phyloP scores from a whole-genome alignment of 2,329 filamentous ascomycete species.

The Arthroderma sp. region DNA sequence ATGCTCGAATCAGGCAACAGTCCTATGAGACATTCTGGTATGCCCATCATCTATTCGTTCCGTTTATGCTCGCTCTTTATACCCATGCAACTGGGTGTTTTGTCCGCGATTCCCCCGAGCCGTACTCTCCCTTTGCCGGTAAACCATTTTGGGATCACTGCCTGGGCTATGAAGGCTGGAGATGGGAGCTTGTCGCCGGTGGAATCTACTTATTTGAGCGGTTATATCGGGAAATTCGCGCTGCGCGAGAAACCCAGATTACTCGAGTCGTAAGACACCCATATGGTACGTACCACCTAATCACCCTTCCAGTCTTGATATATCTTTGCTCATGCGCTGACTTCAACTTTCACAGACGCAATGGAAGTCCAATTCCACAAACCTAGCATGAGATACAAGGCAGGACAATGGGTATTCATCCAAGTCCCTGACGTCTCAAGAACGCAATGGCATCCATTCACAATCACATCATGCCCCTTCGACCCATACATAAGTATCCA shows the following conservation, averaged over 20 bases:
- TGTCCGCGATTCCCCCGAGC: constrained; percentile 63
- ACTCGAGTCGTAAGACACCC: constrained; percentile 90
- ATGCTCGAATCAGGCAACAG: constrained; percentile 86
- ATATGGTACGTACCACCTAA: constrained; percentile 50
- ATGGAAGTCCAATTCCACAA: constrained; percentile 97
- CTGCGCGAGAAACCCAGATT: constrained; percentile 72
- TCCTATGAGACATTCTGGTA: constrained; percentile 99
- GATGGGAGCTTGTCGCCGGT: constrained; percentile 85
- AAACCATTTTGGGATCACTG: constrained; percentile 79
- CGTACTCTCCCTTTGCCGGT: constrained; percentile 74
- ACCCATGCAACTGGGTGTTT: constrained; percentile 95
- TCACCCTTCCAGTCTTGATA: not conserved
- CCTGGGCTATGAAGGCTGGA: constrained; percentile 89
- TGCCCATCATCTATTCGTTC: constrained; percentile 95
- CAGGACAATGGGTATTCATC: constrained; percentile 94
- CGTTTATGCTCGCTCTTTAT: constrained; percentile 85
- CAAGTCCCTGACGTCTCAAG: constrained; percentile 79
- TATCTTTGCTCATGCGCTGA: not conserved
- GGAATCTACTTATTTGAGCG: constrained; percentile 77
- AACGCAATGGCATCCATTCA: constrained; percentile 97
- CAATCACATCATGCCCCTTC: constrained; percentile 94
- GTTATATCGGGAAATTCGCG: constrained; percentile 79
- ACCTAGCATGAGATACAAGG: constrained; percentile 94
- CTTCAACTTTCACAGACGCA: constrained; percentile 46
- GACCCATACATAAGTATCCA: constrained; percentile 92